Percentiles rank a stretch among this genome's conserved stretches.
Conservation (phyloP, 176 grass and related monocot genomes). For the Dendrocalamus sinicus region DNA sequence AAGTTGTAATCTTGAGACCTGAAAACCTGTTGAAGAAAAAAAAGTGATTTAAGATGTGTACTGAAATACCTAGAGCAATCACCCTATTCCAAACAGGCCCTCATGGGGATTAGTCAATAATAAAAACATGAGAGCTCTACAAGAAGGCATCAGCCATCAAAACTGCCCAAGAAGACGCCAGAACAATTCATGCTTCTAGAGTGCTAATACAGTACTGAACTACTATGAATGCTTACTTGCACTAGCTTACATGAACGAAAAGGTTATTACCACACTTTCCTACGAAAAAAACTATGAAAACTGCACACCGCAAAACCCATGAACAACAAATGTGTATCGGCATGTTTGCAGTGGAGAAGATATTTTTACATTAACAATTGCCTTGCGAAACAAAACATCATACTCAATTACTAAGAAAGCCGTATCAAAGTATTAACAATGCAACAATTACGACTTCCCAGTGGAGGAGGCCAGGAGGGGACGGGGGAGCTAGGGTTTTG, state of each 20-base stretch:
- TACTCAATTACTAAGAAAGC: not conserved
- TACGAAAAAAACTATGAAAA: not conserved
- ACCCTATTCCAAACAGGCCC: too few species aligned
- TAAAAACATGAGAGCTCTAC: not conserved
- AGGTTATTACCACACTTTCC: not conserved
- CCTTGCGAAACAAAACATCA: not conserved
- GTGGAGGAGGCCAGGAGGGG: not conserved
- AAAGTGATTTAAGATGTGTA: not conserved
- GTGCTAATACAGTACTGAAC: not conserved
- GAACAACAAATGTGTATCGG: not conserved
- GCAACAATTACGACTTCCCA: not conserved
- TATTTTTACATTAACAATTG: not conserved
- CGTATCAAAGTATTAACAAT: not conserved
- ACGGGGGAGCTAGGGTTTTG: slow-evolving; percentile 54
- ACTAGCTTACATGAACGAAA: not conserved
- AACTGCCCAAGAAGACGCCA: not conserved
- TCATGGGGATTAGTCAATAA: not conserved
- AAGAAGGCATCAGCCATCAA: not conserved
- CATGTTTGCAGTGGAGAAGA: not conserved
- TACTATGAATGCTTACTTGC: not conserved
- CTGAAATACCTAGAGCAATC: not conserved
- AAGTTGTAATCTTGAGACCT: slow-evolving; percentile 95
- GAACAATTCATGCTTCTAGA: not conserved
- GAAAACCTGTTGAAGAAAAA: slow-evolving; percentile 73
- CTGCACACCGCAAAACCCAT: not conserved